Conservation (phyloP, 1,284 basidiomycete genomes). For the Thecaphora thlaspeos region DNA sequence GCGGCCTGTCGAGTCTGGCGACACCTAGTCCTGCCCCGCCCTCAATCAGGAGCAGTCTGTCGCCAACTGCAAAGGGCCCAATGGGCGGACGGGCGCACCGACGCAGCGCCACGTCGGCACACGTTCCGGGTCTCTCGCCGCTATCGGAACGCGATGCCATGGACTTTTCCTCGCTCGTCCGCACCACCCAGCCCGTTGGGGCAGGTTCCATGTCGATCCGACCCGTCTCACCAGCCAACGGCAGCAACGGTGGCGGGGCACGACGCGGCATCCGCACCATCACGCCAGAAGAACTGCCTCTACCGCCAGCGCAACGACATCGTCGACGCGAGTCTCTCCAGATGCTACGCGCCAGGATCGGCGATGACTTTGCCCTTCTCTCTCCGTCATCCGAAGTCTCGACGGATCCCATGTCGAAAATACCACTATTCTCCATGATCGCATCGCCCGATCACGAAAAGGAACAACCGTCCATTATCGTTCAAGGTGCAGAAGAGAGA, state of each 20-base stretch:
- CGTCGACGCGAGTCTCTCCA: constrained; percentile 20
- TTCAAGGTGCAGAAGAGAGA: neutral
- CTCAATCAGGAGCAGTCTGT: neutral
- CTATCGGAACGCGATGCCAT: constrained; percentile 20
- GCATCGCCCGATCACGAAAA: no score
- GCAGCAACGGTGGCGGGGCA: neutral
- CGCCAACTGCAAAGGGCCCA: neutral
- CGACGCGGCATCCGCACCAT: constrained; percentile 27
- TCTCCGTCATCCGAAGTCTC: neutral
- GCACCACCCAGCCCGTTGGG: neutral
- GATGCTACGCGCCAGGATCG: constrained; percentile 31
- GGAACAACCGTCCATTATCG: no score
- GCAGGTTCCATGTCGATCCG: neutral
- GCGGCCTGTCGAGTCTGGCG: neutral
- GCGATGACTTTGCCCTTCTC: neutral
- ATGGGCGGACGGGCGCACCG: constrained; percentile 8
- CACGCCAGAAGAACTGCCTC: constrained; percentile 18
- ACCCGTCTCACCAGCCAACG: neutral
- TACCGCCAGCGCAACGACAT: constrained; percentile 25
- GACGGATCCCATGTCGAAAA: constrained; percentile 1
- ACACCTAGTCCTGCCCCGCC: neutral
- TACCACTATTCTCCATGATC: constrained; percentile 25
- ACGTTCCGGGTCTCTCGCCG: constrained; percentile 25
- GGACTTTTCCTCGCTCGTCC: neutral
- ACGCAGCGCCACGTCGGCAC: constrained; percentile 18